phyloP scores from a whole-genome alignment of 345 rosid genomes.

The Gossypium raimondii region DNA sequence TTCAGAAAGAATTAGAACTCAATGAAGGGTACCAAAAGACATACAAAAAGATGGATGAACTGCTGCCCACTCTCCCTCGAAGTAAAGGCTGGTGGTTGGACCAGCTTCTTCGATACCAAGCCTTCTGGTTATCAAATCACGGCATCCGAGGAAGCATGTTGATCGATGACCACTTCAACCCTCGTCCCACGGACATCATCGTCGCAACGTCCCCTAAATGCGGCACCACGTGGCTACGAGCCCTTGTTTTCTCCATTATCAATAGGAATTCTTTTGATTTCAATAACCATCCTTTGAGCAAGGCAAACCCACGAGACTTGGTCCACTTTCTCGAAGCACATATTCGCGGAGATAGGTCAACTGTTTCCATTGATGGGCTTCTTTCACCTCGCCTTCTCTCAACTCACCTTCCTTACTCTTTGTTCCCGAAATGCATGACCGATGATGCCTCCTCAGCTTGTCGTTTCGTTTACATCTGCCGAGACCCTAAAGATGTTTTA shows the following conservation, averaged over 20 bases:
- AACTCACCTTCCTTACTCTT: neutral
- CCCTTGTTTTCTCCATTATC: conserved; percentile 24
- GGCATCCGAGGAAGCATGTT: too few species aligned
- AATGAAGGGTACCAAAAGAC: neutral
- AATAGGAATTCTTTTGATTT: neutral
- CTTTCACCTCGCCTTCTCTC: conserved; percentile 10
- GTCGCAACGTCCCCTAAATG: conserved; percentile 7
- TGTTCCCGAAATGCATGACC: conserved; percentile 13
- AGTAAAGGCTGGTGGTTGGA: too few species aligned
- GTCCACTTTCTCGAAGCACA: conserved; percentile 8
- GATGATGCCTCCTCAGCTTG: neutral
- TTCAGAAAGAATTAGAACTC: too few species aligned
- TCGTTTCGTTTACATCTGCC: too few species aligned
- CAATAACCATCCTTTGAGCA: neutral
- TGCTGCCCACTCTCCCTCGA: neutral
- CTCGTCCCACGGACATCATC: conserved; percentile 13
- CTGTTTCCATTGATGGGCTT: neutral
- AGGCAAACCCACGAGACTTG: conserved; percentile 1
- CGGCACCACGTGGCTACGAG: conserved; percentile 37
- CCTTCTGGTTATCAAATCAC: neutral
- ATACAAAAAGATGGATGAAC: neutral
- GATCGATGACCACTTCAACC: conserved; percentile 11
- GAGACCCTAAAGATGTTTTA: too few species aligned
- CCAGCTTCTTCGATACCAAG: neutral
- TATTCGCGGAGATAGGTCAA: neutral